These are phyloP conservation scores for Maudiozyma humilis DNA, from an alignment of 1,139 yeast genomes.

Conservation along the genomic window DNA sequence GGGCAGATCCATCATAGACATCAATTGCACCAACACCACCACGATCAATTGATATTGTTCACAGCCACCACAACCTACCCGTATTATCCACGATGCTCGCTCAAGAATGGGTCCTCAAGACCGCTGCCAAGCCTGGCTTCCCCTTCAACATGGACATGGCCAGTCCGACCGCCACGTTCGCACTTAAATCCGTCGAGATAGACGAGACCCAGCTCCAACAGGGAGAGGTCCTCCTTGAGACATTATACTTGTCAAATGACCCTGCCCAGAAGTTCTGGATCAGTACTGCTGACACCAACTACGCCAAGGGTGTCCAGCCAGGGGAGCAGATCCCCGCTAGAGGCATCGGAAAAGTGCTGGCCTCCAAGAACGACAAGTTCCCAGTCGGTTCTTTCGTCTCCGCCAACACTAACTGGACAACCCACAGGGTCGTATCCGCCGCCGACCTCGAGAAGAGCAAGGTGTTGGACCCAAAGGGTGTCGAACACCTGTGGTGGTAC, in stretches of 20 bases:
- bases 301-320: slow-evolving; percentile 40
- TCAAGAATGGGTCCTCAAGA: slow-evolving; percentile 30
- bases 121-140: slow-evolving; percentile 21
- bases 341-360: slow-evolving; percentile 44
- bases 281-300: slow-evolving; percentile 37
- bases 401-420: slow-evolving; percentile 37
- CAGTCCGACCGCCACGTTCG: slow-evolving; percentile 35
- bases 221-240: slow-evolving; percentile 42
- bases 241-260: slow-evolving; percentile 50
- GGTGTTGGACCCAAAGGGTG: slow-evolving; percentile 30
- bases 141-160: slow-evolving; percentile 30
- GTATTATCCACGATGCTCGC: slow-evolving; percentile 20
- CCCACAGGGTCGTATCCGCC: slow-evolving; percentile 33
- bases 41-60: background rate
- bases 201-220: slow-evolving; percentile 32
- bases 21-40: background rate
- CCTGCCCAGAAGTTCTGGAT: slow-evolving; percentile 64
- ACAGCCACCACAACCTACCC: background rate
- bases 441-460: slow-evolving; percentile 11
- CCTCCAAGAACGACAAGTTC: slow-evolving; percentile 36
- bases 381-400: slow-evolving; percentile 39
- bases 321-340: slow-evolving; percentile 45
- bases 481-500: slow-evolving; percentile 36
- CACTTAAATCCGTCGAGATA: slow-evolving; percentile 26
- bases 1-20: too few species aligned